Base-by-base conservation (phyloP, 352 stramenopile genomes). In the Phytophthora uliginosa region DNA sequence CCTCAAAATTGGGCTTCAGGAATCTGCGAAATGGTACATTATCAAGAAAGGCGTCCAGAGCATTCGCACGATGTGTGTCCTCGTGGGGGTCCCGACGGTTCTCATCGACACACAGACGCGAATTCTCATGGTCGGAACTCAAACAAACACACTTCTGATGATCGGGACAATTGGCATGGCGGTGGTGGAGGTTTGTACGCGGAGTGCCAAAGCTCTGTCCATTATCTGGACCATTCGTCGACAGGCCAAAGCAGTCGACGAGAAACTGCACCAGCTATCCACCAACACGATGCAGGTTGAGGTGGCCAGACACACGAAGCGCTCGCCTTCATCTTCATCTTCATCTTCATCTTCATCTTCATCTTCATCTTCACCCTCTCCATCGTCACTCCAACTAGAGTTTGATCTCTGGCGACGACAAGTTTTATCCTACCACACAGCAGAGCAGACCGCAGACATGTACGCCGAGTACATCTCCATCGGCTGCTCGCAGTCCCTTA, bases 401-500 rank as follows among this genome's bases (percentile, higher is more conserved):
- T 54, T 54, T 20, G 48, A 54, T 18, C 12, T n/a, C 12, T 54
- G 48, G 22, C 9, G 22, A 34, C 48, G 20, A 18, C 48, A 34
- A 18, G 22, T 54, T 31, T 10, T 54, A 17, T 33, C 48, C 12
- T 54, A 54, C 48, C n/a, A 54, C 22, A 34, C 48, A 18, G 48
- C 22, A 4, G 48, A 54, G 22, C n/a, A 4, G 48, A n/a, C 48
- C 8, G 48, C 48, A 28, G 48, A 54, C 10, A 54, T 31, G 3
- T 54, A 54, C 48, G 48, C 48, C 22, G 48, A 54, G 20, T 54
- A 54, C 48, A 54, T 54, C 7, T 26, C 48, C 12, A 54, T 54
- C 20, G 48, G 48, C 4, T 54, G 48, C 4, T 54, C 20, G 10
- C 48, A 54, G 22, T 54, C 48, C 48, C 33, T 54, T 9, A 31